Base-by-base conservation (phyloP, 306 rosid genomes). In the Vachellia collinsii region DNA sequence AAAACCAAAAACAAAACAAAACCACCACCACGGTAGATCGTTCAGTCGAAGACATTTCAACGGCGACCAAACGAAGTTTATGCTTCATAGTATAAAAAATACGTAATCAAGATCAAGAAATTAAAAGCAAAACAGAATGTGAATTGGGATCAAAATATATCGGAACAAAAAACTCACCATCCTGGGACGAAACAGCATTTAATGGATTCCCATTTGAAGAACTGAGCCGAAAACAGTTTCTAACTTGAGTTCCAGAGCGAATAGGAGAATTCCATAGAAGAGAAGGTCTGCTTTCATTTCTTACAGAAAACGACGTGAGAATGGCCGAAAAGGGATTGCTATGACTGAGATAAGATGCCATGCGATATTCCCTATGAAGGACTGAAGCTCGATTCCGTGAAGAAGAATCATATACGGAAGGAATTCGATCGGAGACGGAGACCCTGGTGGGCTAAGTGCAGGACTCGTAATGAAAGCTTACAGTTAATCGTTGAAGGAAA, bases 151-250 rank as follows among this genome's bases (percentile, higher is more conserved):
- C 56, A 70, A 36, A 54, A n/a, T 1, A 13, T 2, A 34, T 50
- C 62, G 37, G 22, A 72, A 65, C 17, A 36, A 79, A 48, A 67
- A 66, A 85, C 92, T 46, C 72, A 92, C 97, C 98, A 59, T 89
- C 97, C 62, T 85, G 85, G 67, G 84, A 83, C 78, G 93, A 86
- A 85, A 91, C 77, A 65, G 91, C 93, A 84, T 92, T 77, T 51
- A 85, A 85, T 0, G 91, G 92, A 75, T 86, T 87, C 86, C 92
- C 97, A 90, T 94, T 92, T 82, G 97, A 91, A 66, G 94, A 91
- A 81, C 84, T 92, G 62, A 94, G 92, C 87, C 80, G 88, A 75
- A 91, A 90, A 74, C 77, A 88, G 42, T 80, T 80, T 65, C 86
- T 79, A 34, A 86, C 82, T 1, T 12, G 61, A 43, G 63, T 88